Evolutionary conservation across 2,329 filamentous ascomycete genomes (phyloP), one percentile per base, ranked within the genome.

Genomic region (Colletotrichum brevisporum): DNA sequence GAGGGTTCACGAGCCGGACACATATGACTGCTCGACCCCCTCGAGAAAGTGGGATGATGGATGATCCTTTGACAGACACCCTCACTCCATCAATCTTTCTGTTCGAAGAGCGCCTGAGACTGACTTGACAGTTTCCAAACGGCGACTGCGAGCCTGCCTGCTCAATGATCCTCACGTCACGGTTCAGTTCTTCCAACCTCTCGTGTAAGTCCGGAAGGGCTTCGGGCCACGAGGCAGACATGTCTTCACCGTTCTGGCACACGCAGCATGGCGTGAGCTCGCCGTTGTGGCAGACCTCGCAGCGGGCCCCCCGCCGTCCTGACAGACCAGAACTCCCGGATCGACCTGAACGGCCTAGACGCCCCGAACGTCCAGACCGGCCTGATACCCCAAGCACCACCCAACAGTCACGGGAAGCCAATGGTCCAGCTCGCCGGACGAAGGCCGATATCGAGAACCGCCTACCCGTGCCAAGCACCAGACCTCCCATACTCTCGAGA

Each of bases 371-470:
- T 8, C 56, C 26, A 8, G 56, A 50, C 4, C n/a, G 26, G 6
- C 45, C 27, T n/a, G 41, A 43, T 8, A 21, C 45, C 45, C 45
- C 45, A 24, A 18, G 15, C 18, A 48, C 15, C 10, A 56, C 18
- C 13, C 26, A 27, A 27, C 45, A 50, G 45, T 51, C 31, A 1
- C 60, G 21, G 18, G 60, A 54, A 2, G 41, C 15, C 27, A 65
- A 43, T 39, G 55, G 48, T 6, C 41, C 61, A 3, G 27, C 16
- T 26, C 62, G 56, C 31, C 50, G 67, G 45, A 61, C 64, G 3
- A 67, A 63, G 54, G 55, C 56, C 21, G 67, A 69, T 53, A 56
- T 55, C 3, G 62, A 69, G 36, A 51, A 41, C 27, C 43, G 51
- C 2, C 55, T 55, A 3, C 51, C 62, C 2, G 50, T 55, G 6